A percentile compares a stretch with the other conserved stretches of the same genome.
Evolutionary conservation across 495 filamentous ascomycete species (phyloP).

Genomic region (Gamarada debralockiae): DNA sequence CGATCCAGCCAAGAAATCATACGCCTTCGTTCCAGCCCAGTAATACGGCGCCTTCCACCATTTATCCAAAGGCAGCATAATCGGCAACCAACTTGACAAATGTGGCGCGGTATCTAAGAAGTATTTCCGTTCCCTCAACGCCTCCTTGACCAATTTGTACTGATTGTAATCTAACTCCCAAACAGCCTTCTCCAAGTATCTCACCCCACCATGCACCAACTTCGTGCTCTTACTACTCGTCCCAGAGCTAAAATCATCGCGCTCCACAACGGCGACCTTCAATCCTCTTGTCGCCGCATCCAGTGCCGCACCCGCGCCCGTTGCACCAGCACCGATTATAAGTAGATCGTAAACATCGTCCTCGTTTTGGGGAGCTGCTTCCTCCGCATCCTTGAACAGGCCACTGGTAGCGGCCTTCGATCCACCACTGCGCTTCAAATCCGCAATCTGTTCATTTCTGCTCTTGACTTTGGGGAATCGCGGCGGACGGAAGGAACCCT

Average conservation of each 20-base stretch:
- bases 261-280: conserved; percentile 90
- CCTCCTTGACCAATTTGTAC: conserved; percentile 89
- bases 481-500: conserved; percentile 73
- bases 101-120: conserved; percentile 96
- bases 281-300: conserved; percentile 91
- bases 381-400: conserved; percentile 2
- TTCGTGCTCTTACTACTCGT: conserved; percentile 98
- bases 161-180: conserved; percentile 96
- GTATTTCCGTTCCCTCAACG: conserved; percentile 92
- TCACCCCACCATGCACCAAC: conserved; percentile 92
- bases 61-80: conserved; percentile 93
- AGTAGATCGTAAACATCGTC: conserved; percentile 75
- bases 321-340: conserved; percentile 90
- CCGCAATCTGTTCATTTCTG: conserved; percentile 60
- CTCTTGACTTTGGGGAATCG: conserved; percentile 76
- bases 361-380: conserved; percentile 27
- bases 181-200: conserved; percentile 95
- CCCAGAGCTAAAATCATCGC: conserved; percentile 90
- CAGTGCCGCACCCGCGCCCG: conserved; percentile 86
- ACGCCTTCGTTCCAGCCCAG: conserved; percentile 93
- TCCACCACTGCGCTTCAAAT: conserved; percentile 45
- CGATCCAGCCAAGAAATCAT: conserved; percentile 90
- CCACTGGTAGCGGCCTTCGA: conserved; percentile 11
- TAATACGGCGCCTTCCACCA: conserved; percentile 99
- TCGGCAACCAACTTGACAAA: conserved; percentile 90